Evolutionary conservation across 2,329 filamentous ascomycete genomes (phyloP), one percentile per base, ranked within the genome.

Genomic region (Pseudogymnoascus sp.): DNA sequence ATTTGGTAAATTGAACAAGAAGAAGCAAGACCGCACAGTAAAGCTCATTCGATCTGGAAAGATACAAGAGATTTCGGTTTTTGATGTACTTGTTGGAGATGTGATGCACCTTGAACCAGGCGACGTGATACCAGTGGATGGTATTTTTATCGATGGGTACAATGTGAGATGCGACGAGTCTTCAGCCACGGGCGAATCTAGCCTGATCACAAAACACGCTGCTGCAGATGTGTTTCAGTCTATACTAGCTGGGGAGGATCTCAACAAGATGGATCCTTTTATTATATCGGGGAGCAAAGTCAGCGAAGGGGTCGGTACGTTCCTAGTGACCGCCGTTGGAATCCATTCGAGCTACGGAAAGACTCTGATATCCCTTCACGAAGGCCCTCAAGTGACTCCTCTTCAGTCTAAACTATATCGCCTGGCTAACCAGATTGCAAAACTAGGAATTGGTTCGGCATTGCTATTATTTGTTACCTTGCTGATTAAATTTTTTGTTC

Each of bases 111-210:
- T 91, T 9, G 84, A 87, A 65, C 85, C 87, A 1, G 88, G 88
- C 65, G 88, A 91, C 69, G 79, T 89, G 63, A 81, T 90, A 38
- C 87, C 88, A 0, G 87, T 86, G 1, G 88, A 91, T 70, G 88
- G 88, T 5, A 80, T 89, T 62, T 83, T 90, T 65, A 86, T 90
- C 65, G 78, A 81, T 10, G 86, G 86, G 1, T 83, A 88, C 66
- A 84, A 83, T 42, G 75, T 89, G 65, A 86, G 87, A 72, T 91
- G 87, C 69, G 88, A 90, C 68, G 88, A 91, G 70, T 89, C 87
- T 2, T 89, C 87, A 10, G 86, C 86, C 1, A 90, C 88, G 11
- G 88, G 88, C 67, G 88, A 91, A 74, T 90, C 87, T 0, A 88
- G 91, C 68, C 81, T 87, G 60, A 82, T 90, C 73, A 87, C 85